phyloP scores from a whole-genome alignment of 2,329 filamentous ascomycete genomes.

The Sphaerulina musiva region DNA sequence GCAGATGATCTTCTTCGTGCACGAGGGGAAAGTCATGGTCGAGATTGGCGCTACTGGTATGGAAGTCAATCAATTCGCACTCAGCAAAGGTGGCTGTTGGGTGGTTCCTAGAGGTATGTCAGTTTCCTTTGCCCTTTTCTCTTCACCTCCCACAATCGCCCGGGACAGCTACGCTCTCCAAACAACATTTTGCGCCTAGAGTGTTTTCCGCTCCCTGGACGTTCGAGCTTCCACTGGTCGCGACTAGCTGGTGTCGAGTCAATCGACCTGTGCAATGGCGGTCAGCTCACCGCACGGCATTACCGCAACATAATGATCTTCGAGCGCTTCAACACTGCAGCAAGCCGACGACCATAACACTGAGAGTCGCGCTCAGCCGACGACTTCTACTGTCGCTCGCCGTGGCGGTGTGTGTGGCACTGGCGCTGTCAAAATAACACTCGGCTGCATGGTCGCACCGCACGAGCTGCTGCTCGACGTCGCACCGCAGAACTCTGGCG shows the following conservation, averaged over 20 bases:
- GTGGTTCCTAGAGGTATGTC: constrained; percentile 86
- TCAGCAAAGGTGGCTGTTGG: constrained; percentile 82
- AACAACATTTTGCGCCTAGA: constrained; percentile 13
- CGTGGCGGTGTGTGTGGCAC: constrained; percentile 20
- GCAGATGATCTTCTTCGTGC: constrained; percentile 95
- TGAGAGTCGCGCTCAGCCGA: constrained; percentile 3
- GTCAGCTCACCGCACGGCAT: constrained; percentile 23
- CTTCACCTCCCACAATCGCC: not conserved
- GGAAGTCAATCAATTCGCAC: constrained; percentile 66
- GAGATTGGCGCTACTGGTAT: constrained; percentile 48
- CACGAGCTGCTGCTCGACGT: constrained; percentile 22
- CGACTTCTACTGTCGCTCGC: not conserved
- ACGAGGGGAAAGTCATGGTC: constrained; percentile 73
- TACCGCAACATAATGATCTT: constrained; percentile 13
- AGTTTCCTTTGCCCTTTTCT: constrained; percentile 13
- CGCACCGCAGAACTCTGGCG: constrained; percentile 11
- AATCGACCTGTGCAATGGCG: constrained; percentile 9
- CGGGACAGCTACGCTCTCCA: constrained; percentile 11
- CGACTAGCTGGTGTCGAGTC: not conserved
- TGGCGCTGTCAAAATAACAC: constrained; percentile 20
- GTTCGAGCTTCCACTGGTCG: constrained; percentile 6
- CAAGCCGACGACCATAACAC: constrained; percentile 10
- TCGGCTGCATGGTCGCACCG: constrained; percentile 18
- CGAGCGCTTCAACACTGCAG: constrained; percentile 16
- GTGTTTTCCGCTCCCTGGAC: constrained; percentile 6